phyloP scores from a whole-genome alignment of 352 stramenopile species.

The Globisporangium spiculum region DNA sequence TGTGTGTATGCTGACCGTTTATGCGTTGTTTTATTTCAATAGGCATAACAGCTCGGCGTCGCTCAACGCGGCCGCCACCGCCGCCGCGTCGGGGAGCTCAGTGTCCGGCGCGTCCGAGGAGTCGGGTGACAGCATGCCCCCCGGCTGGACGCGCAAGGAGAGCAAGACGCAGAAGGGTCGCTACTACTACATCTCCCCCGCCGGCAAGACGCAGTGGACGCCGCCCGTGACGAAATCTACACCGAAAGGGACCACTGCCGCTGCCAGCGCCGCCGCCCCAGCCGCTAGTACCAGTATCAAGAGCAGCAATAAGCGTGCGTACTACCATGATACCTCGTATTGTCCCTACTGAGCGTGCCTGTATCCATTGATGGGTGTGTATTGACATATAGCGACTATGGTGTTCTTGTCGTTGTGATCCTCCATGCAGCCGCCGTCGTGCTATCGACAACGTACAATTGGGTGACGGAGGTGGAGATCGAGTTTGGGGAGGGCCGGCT shows the following conservation, averaged over 20 bases:
- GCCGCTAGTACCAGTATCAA: not conserved
- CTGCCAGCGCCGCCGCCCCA: too few species aligned
- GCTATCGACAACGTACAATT: constrained; percentile 67
- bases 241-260: not conserved
- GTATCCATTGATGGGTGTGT: not conserved
- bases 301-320: constrained; percentile 3
- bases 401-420: not conserved
- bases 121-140: constrained; percentile 42
- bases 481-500: constrained; percentile 79
- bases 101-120: constrained; percentile 2
- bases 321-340: not conserved
- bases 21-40: not conserved
- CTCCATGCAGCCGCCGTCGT: not conserved
- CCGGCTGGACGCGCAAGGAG: constrained; percentile 81
- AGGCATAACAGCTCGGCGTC: constrained; percentile 23
- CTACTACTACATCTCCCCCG: constrained; percentile 84
- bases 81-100: constrained; percentile 2
- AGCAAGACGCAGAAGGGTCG: constrained; percentile 84
- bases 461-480: constrained; percentile 81
- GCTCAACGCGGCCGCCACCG: constrained; percentile 3
- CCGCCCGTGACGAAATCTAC: constrained; percentile 34
- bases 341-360: not conserved
- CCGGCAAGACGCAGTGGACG: constrained; percentile 83
- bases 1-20: not conserved
- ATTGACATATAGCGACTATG: not conserved